Percentiles rank a stretch among this genome's conserved stretches.
These are phyloP conservation scores for Fusarium duplospermum DNA, from an alignment of 2,329 filamentous ascomycete species.

Conservation along the genomic window DNA sequence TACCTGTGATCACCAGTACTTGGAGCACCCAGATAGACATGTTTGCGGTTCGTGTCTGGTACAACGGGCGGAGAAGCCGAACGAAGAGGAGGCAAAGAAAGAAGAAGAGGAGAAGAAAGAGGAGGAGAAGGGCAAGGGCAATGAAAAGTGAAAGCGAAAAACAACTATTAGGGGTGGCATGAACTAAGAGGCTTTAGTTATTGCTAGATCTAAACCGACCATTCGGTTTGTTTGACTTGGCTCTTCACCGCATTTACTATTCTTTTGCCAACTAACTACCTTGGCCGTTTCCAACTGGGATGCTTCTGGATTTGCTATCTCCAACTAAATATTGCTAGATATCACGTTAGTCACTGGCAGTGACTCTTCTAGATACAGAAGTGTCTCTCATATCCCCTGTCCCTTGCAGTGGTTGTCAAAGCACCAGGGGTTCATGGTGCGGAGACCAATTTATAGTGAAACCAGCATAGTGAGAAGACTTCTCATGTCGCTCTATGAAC, in stretches of 20 bases:
- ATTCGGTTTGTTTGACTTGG: not conserved
- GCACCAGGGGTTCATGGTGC: not conserved
- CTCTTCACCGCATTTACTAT: not conserved
- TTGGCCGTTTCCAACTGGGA: not conserved
- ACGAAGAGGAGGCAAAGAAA: not conserved
- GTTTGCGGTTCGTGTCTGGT: not conserved
- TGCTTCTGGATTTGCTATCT: not conserved
- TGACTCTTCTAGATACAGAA: too few species aligned
- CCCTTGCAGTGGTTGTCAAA: not conserved
- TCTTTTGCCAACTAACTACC: not conserved
- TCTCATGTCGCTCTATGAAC: not conserved
- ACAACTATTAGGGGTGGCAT: not conserved
- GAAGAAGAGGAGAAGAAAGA: not conserved
- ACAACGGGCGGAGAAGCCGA: not conserved
- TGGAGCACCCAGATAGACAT: not conserved
- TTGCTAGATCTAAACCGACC: not conserved
- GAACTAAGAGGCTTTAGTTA: not conserved
- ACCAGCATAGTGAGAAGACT: not conserved
- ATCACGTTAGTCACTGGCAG: not conserved
- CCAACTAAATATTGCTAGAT: not conserved
- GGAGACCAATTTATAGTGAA: not conserved
- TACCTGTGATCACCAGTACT: not conserved
- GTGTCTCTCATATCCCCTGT: not conserved
- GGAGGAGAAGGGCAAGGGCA: not conserved
- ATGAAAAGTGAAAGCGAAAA: not conserved